A percentile compares a stretch with the other conserved stretches of the same genome.
These are phyloP conservation scores for Nicotiana tomentosiformis DNA, from an alignment of 257 asterid species.

Conservation along the genomic window DNA sequence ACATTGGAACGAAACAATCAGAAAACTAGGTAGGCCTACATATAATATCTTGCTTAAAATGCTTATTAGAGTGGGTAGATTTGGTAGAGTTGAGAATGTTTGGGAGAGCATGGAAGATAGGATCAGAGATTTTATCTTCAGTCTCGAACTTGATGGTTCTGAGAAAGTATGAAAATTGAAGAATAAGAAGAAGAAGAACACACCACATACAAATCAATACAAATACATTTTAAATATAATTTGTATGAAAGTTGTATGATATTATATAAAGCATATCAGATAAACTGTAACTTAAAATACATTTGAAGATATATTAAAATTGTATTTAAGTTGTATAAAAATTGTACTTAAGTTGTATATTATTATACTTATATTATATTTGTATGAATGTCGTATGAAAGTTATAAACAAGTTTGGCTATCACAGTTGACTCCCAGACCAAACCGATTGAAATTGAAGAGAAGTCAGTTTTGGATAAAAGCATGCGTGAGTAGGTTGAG, in stretches of 20 bases:
- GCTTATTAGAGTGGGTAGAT: conserved; percentile 75
- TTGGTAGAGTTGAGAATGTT: conserved; percentile 56
- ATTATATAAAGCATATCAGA: no score
- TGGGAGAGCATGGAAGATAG: conserved; percentile 68
- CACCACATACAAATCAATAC: no score
- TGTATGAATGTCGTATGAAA: no score
- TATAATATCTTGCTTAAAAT: conserved; percentile 82
- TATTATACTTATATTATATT: no score
- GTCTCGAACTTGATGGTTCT: conserved; percentile 30
- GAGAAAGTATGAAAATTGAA: no score
- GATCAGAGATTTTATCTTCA: conserved; percentile 51
- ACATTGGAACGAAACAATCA: conserved; percentile 44
- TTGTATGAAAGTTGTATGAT: no score
- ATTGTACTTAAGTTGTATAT: no score
- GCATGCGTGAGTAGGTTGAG: conserved; percentile 13
- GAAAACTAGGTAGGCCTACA: conserved; percentile 48
- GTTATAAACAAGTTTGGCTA: not conserved
- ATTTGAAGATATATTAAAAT: no score
- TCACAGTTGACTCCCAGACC: conserved; percentile 24
- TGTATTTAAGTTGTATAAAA: no score
- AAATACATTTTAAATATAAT: no score
- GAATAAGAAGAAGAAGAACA: no score
- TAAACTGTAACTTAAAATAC: no score
- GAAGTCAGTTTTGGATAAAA: conserved; percentile 49
- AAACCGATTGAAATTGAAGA: conserved; percentile 54